These are phyloP conservation scores for Claviceps quebecensis DNA, from an alignment of 2,329 filamentous ascomycete genomes.

Conservation along the genomic window DNA sequence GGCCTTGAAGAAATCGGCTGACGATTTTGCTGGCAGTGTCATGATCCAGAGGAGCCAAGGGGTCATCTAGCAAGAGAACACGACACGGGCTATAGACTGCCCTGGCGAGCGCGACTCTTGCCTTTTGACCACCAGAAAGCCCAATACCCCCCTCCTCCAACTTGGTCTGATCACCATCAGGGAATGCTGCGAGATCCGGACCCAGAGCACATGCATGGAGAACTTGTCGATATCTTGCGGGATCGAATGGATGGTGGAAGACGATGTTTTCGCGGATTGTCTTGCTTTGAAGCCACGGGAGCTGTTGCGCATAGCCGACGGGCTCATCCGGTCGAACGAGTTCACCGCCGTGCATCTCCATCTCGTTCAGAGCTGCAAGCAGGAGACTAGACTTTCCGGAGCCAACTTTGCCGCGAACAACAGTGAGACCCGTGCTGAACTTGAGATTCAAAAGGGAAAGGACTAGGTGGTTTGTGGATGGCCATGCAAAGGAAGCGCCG, in stretches of 20 bases:
- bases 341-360: conserved; percentile 49
- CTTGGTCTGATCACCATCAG: conserved; percentile 41
- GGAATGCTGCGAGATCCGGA: conserved; percentile 41
- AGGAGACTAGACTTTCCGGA: conserved; percentile 48
- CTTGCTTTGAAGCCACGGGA: conserved; percentile 52
- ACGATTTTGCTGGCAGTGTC: conserved; percentile 48
- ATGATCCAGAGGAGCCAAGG: conserved; percentile 48
- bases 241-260: conserved; percentile 43
- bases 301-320: conserved; percentile 43
- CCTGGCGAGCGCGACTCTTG: conserved; percentile 47
- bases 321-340: conserved; percentile 33
- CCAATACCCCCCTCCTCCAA: conserved; percentile 51
- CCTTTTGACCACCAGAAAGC: conserved; percentile 49
- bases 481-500: conserved; percentile 66
- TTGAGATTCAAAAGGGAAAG: conserved; percentile 31
- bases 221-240: conserved; percentile 41
- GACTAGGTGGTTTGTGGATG: conserved; percentile 44
- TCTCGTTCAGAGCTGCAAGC: conserved; percentile 44
- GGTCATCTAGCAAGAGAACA: conserved; percentile 47
- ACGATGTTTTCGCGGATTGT: conserved; percentile 51
- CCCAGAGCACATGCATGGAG: conserved; percentile 46
- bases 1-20: conserved; percentile 43
- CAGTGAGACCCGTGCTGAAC: conserved; percentile 36
- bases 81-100: conserved; percentile 45
- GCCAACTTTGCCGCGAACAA: conserved; percentile 46